Evolutionary conservation across 1,139 yeast species (phyloP).

Genomic region (Diutina neorugosa): DNA sequence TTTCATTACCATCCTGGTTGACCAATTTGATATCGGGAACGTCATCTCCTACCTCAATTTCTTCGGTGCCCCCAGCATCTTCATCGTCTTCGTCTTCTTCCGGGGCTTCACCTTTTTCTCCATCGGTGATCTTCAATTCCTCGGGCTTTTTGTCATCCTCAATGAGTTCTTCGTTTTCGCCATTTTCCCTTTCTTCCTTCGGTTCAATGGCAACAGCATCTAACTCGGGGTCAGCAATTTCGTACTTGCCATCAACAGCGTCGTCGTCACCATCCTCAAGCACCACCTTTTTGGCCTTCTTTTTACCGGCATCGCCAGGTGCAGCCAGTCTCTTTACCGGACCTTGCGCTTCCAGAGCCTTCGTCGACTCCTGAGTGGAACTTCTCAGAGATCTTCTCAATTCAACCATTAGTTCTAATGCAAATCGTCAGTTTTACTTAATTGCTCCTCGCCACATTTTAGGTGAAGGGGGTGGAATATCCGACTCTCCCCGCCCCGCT

Average conservation of each 20-base stretch:
- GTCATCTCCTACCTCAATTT: constrained; percentile 49
- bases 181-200: not conserved
- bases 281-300: not conserved
- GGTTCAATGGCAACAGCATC: not conserved
- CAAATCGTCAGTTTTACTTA: not conserved
- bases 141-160: not conserved
- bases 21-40: constrained; percentile 54
- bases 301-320: not conserved
- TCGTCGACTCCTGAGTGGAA: not conserved
- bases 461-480: not conserved
- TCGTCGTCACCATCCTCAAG: constrained; percentile 22
- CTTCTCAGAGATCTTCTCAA: constrained; percentile 1
- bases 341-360: not conserved
- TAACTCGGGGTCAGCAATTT: not conserved
- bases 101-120: constrained; percentile 6
- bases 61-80: constrained; percentile 7
- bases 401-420: not conserved
- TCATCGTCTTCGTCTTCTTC: constrained; percentile 7
- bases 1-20: constrained; percentile 56
- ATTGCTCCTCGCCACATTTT: not conserved
- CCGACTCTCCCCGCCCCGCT: not conserved
- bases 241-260: constrained; percentile 15
- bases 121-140: not conserved
- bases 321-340: not conserved
- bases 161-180: not conserved